Evolutionary conservation across 2,329 filamentous ascomycete species (phyloP), one percentile per base, ranked within the genome.

Genomic region (Beauveria bassiana): DNA sequence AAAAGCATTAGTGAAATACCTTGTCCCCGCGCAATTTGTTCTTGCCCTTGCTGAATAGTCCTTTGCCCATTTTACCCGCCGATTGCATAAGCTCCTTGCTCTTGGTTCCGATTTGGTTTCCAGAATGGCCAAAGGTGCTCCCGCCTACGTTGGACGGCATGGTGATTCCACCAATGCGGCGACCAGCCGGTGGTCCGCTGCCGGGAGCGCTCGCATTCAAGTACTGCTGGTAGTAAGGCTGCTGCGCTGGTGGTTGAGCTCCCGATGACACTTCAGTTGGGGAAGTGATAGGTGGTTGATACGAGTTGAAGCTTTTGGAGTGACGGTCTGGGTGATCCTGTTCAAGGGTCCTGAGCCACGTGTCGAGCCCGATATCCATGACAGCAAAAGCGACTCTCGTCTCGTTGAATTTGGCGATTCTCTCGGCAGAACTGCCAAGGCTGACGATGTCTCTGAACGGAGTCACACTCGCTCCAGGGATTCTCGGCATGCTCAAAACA

Each of bases 41-140:
- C 77, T 90, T 93, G 67, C 93, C 91, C 77, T 96, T 96, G 66
- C 89, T 91, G 73, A 97, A 87, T 65, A 97, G 75, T 58, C 93
- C 93, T 78, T 96, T 96, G 54, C 93, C 92, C 62, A 91, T 91
- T 71, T 91, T 92, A 59, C 91, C 91, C 60, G 93, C 93, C 24
- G 88, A 88, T 66, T 95, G 90, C 71, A 97, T 81, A 31, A 97
- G 78, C 69, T 96, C 92, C 77, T 96, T 97, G 72, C 93, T 87
- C 78, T 93, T 93, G 45, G 87, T 83, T 67, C 91, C 89, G 72
- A 93, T 84, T 69, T 89, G 85, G 65, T 83, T 79, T 64, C 82
- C 76, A 54, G 84, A 84, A 62, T 80, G 77, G 47, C 79, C 79
- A 66, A 84, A 80, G 42, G 77, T 73, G 69, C 77, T 77, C 54